A percentile compares a stretch with the other conserved stretches of the same genome.
These are phyloP conservation scores for Coleophoma eucalyptorum DNA, from an alignment of 2,329 filamentous ascomycete genomes.

Conservation along the genomic window DNA sequence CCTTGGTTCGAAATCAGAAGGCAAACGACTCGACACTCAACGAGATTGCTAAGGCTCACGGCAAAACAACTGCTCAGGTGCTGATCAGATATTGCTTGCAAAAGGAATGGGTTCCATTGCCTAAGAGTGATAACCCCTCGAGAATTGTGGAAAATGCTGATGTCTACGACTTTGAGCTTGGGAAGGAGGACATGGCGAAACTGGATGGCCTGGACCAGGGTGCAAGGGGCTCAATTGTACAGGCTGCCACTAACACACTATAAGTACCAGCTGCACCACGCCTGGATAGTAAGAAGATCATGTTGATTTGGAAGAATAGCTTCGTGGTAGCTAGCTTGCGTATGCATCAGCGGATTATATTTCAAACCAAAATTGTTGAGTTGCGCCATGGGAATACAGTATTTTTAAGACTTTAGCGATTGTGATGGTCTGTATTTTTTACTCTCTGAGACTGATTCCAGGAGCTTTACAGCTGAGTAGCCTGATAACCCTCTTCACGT, in stretches of 20 bases:
- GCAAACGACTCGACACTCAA: constrained; percentile 54
- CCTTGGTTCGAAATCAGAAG: constrained; percentile 58
- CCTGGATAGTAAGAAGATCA: background rate
- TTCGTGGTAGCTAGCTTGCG: background rate
- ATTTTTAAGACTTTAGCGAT: no score
- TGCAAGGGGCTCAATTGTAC: constrained; percentile 31
- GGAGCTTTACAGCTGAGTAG: no score
- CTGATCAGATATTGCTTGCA: constrained; percentile 67
- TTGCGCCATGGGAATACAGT: no score
- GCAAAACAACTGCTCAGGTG: constrained; percentile 59
- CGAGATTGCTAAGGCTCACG: constrained; percentile 53
- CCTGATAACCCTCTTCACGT: no score
- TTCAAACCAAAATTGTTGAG: no score
- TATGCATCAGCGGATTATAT: no score
- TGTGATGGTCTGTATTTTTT: no score
- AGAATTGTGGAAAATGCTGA: constrained; percentile 58
- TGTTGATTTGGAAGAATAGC: background rate
- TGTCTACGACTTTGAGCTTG: constrained; percentile 57
- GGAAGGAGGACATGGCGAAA: constrained; percentile 50
- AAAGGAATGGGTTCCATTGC: constrained; percentile 64
- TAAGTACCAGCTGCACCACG: background rate
- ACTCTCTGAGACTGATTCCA: no score
- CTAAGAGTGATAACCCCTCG: constrained; percentile 58
- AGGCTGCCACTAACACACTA: constrained; percentile 19
- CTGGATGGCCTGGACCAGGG: constrained; percentile 49